Conservation (phyloP, 2,329 filamentous ascomycete genomes). For the Trichoderma sp. region DNA sequence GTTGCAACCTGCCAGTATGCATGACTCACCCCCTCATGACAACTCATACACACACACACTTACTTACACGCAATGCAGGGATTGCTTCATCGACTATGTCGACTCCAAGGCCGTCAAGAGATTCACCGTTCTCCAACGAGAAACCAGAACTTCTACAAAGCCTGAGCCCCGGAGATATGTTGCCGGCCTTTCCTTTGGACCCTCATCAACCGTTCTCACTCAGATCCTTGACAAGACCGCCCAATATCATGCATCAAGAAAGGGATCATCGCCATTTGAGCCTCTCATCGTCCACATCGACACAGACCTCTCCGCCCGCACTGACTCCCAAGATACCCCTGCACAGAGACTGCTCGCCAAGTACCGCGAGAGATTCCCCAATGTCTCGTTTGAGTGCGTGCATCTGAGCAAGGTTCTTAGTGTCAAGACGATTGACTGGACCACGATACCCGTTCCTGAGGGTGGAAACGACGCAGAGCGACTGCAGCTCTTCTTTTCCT, state of each 20-base stretch:
- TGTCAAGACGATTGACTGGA: conserved; percentile 53
- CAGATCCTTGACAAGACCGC: conserved; percentile 72
- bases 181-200: conserved; percentile 77
- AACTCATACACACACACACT: neutral
- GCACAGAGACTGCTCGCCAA: conserved; percentile 26
- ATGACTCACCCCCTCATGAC: neutral
- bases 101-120: conserved; percentile 77
- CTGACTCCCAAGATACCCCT: conserved; percentile 21
- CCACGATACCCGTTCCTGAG: conserved; percentile 37
- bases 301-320: conserved; percentile 33
- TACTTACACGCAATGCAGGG: conserved; percentile 25
- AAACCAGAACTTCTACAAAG: conserved; percentile 39
- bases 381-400: conserved; percentile 60
- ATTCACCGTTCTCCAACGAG: conserved; percentile 46
- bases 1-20: conserved; percentile 34
- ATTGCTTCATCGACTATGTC: conserved; percentile 77
- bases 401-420: conserved; percentile 62
- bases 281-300: conserved; percentile 60
- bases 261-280: conserved; percentile 64
- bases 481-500: conserved; percentile 55
- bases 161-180: conserved; percentile 52
- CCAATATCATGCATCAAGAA: conserved; percentile 60
- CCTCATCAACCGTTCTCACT: conserved; percentile 74
- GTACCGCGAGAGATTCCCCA: conserved; percentile 61
- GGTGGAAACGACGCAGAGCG: conserved; percentile 36